Evolutionary conservation across 441 rosid species (phyloP), one percentile per base, ranked within the genome.

Genomic region (Croton laevigatus): DNA sequence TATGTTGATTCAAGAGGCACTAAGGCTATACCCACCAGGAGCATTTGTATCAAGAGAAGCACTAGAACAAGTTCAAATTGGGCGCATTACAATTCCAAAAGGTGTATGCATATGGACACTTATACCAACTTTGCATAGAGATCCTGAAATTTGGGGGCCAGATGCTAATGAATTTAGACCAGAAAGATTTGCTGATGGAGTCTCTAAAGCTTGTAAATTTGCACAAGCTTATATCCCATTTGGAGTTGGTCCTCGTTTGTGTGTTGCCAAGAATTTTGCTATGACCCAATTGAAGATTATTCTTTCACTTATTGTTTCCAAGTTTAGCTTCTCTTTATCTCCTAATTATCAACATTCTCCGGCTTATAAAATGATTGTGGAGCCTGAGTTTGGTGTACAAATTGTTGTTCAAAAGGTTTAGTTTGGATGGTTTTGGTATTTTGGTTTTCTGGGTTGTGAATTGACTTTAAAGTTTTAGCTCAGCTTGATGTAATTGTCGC

Each of bases 11-110:
- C 72, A 69, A 59, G 72, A 69, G 44, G 46, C 65, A 22, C 12
- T 59, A 19, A 54, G 71, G 42, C 64, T 68, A 45, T 90, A 88
- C 69, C 88, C 96, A 27, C 84, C 93, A 7, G 90, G 81, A 49
- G 88, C 93, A 70, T 83, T 83, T 20, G 88, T 85, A 54, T 76
- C 91, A 40, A 85, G 91, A 73, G 91, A 84, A 77, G 89, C 93
- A 16, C 86, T 81, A 2, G 78, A 82, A 68, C 88, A 88, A 10
- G 79, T 76, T 32, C 82, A 73, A 59, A 52, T 90, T 0, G 88
- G 91, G 4, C 79, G 72, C 59, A 64, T 88, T 3, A 60, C 16
- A 45, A 76, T 87, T 27, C 91, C 90, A 0, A 85, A 88, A 34
- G 88, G 85, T 1, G 79, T 84, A 3, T 84, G 86, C 71, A 67